Evolutionary conservation across 495 filamentous ascomycete genomes (phyloP).

Genomic region (Aspergillus avenaceus): DNA sequence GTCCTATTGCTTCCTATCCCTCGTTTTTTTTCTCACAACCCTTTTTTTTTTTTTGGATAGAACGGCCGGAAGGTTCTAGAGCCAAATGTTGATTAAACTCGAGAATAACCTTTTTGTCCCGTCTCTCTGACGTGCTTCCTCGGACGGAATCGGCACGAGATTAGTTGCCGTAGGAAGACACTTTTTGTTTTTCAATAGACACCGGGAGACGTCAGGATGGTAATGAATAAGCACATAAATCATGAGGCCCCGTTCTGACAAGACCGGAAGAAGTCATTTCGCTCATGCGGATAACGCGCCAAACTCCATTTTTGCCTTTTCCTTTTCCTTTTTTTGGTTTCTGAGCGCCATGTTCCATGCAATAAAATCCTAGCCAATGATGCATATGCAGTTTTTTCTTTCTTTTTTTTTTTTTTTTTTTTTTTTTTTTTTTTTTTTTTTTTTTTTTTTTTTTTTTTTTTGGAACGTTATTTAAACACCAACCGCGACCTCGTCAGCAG

Average conservation of each 20-base stretch:
- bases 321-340: not conserved
- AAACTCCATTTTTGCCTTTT: not conserved
- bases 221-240: not conserved
- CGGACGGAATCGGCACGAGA: not conserved
- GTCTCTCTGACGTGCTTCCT: not conserved
- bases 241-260: not conserved
- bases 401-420: not conserved
- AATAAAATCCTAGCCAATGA: not conserved
- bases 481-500: constrained; percentile 10
- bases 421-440: constrained; percentile 3
- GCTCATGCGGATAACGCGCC: not conserved
- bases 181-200: too few relatives aligned
- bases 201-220: not conserved
- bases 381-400: not conserved
- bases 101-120: not conserved
- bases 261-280: not conserved
- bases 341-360: not conserved
- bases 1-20: not conserved
- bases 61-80: not conserved
- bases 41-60: not conserved
- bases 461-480: constrained; percentile 8
- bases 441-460: too few relatives aligned
- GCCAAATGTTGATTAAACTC: not conserved
- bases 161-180: not conserved
- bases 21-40: not conserved